phyloP scores from a whole-genome alignment of 2,329 filamentous ascomycete species.

The Diaporthe nobilis region DNA sequence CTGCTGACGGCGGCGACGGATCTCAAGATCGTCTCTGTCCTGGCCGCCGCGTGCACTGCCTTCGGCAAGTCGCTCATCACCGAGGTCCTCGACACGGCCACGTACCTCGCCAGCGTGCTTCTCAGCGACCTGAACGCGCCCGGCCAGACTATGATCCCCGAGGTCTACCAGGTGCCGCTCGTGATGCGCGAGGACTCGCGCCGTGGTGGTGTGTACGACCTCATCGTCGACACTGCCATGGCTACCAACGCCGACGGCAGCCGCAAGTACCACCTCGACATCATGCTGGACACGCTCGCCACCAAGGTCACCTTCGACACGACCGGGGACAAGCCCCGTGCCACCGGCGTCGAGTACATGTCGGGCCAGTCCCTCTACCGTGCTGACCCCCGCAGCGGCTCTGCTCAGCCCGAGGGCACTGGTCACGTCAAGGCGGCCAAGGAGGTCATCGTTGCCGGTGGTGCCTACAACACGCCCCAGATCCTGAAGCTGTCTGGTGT shows the following conservation, averaged over 20 bases:
- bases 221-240: conserved; percentile 57
- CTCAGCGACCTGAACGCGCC: conserved; percentile 42
- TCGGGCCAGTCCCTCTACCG: conserved; percentile 43
- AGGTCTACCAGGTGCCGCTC: conserved; percentile 68
- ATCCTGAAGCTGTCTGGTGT: conserved; percentile 35
- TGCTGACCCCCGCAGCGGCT: conserved; percentile 40
- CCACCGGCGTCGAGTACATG: conserved; percentile 44
- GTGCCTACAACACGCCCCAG: conserved; percentile 34
- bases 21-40: conserved; percentile 64
- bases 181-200: conserved; percentile 58
- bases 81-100: conserved; percentile 34
- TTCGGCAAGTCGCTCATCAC: conserved; percentile 38
- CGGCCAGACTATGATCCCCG: conserved; percentile 60
- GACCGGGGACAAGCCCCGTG: conserved; percentile 38
- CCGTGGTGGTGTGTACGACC: conserved; percentile 46
- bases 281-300: conserved; percentile 49
- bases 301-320: conserved; percentile 43
- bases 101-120: conserved; percentile 35
- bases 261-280: conserved; percentile 58
- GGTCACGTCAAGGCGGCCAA: conserved; percentile 32
- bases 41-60: conserved; percentile 60
- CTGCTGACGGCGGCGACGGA: conserved; percentile 66
- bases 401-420: background rate
- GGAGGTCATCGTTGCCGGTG: conserved; percentile 34
- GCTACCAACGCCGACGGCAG: conserved; percentile 49